A percentile compares a stretch with the other conserved stretches of the same genome.
phyloP scores from a whole-genome alignment of 2,329 filamentous ascomycete species.

The Colletotrichum navitas region DNA sequence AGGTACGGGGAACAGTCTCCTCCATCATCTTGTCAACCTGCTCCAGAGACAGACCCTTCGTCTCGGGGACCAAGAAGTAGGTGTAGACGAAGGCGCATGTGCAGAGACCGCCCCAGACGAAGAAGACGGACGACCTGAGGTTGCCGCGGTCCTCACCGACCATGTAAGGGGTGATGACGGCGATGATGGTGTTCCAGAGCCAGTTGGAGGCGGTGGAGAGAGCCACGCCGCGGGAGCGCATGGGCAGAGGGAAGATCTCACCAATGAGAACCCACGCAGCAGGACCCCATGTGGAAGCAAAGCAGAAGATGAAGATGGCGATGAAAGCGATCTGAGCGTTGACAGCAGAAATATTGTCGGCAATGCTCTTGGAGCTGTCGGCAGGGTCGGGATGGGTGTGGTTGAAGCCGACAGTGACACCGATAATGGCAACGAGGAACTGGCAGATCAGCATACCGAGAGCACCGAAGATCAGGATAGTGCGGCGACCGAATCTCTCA shows the following conservation, averaged over 20 bases:
- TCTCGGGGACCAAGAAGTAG: conserved; percentile 81
- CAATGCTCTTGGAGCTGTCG: conserved; percentile 54
- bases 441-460: conserved; percentile 87
- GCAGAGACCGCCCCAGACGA: conserved; percentile 80
- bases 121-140: conserved; percentile 78
- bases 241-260: conserved; percentile 90
- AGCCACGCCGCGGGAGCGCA: conserved; percentile 88
- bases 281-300: conserved; percentile 90
- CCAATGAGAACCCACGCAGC: conserved; percentile 86
- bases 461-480: conserved; percentile 83
- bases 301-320: conserved; percentile 93
- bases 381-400: conserved; percentile 59
- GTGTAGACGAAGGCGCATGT: conserved; percentile 70
- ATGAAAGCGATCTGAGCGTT: conserved; percentile 87
- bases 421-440: conserved; percentile 86
- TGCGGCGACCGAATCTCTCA: conserved; percentile 84
- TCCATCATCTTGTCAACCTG: conserved; percentile 91
- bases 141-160: conserved; percentile 71
- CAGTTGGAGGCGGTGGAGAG: conserved; percentile 92
- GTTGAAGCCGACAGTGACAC: conserved; percentile 71
- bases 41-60: conserved; percentile 82
- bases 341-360: conserved; percentile 68
- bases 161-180: conserved; percentile 82
- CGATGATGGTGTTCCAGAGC: conserved; percentile 85
- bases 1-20: conserved; percentile 83